phyloP scores from a whole-genome alignment of 768 basidiomycete genomes.

The Sarcomyxa edulis region DNA sequence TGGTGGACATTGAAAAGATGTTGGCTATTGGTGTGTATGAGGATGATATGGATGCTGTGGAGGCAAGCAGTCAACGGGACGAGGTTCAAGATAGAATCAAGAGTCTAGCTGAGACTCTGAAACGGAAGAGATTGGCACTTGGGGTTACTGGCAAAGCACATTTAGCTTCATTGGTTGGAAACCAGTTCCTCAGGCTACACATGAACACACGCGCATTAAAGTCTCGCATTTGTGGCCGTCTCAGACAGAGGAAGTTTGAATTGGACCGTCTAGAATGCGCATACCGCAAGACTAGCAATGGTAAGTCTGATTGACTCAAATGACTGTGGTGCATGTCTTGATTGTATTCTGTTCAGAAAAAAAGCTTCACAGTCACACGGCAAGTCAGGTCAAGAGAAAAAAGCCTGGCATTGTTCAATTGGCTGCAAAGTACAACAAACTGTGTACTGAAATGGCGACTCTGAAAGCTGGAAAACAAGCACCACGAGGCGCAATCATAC shows the following conservation, averaged over 20 bases:
- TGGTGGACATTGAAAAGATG: not conserved
- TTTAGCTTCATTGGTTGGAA: not conserved
- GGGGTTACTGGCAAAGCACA: not conserved
- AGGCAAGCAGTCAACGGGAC: not conserved
- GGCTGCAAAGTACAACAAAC: slow-evolving; percentile 20
- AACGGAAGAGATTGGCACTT: not conserved
- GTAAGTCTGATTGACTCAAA: not conserved
- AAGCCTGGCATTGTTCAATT: slow-evolving; percentile 21
- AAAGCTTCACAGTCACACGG: slow-evolving; percentile 21
- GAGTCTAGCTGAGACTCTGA: not conserved
- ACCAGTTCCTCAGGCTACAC: not conserved
- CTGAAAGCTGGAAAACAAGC: slow-evolving; percentile 16
- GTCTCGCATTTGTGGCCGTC: slow-evolving; percentile 5
- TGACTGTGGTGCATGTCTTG: not conserved
- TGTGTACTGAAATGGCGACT: slow-evolving; percentile 16
- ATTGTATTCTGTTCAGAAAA: slow-evolving; percentile 10
- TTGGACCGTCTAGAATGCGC: slow-evolving; percentile 1
- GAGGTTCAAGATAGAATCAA: not conserved
- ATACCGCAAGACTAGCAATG: not conserved
- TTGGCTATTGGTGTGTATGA: not conserved
- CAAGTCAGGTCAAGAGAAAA: slow-evolving; percentile 15
- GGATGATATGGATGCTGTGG: not conserved
- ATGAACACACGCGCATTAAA: slow-evolving; percentile 5
- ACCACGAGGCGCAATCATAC: slow-evolving; percentile 16
- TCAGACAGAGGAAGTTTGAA: slow-evolving; percentile 8